Percentiles rank a stretch among this genome's conserved stretches.
These are phyloP conservation scores for Exidia glandulosa DNA, from an alignment of 768 basidiomycete genomes.

Conservation along the genomic window DNA sequence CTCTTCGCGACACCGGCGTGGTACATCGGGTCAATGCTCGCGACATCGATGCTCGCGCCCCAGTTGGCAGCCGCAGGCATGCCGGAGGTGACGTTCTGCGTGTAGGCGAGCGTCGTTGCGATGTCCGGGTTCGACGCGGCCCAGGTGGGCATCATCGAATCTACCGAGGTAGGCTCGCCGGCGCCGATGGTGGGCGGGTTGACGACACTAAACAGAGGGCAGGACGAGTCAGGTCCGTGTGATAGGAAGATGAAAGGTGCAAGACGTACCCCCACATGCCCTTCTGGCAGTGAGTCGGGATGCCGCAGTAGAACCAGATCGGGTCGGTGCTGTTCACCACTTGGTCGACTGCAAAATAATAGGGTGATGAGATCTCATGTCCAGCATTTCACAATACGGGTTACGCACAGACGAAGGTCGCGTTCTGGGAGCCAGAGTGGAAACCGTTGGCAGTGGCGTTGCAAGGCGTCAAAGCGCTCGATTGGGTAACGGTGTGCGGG, in stretches of 20 bases:
- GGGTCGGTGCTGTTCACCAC: constrained; percentile 63
- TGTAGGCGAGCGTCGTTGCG: constrained; percentile 44
- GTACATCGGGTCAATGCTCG: constrained; percentile 35
- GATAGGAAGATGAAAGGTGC: not conserved
- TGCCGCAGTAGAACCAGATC: constrained; percentile 66
- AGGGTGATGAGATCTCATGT: not conserved
- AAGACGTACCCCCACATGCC: constrained; percentile 62
- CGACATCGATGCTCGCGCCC: constrained; percentile 55
- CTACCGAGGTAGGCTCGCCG: constrained; percentile 29
- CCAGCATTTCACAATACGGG: not conserved
- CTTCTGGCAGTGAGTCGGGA: constrained; percentile 61
- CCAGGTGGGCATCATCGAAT: constrained; percentile 36
- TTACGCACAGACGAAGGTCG: constrained; percentile 35
- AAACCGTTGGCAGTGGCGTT: constrained; percentile 56
- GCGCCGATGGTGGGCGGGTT: constrained; percentile 34
- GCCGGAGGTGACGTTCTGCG: constrained; percentile 34
- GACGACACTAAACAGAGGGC: constrained; percentile 17
- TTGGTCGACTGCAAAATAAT: constrained; percentile 39
- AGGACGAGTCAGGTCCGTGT: constrained; percentile 36
- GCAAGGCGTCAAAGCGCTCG: constrained; percentile 54
- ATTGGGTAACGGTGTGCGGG: constrained; percentile 77
- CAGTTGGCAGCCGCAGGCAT: constrained; percentile 44
- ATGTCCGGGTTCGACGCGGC: constrained; percentile 39
- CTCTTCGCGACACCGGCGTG: constrained; percentile 42
- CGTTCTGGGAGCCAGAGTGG: constrained; percentile 52